Percentiles rank a stretch among this genome's conserved stretches.
Evolutionary conservation across 805 yeast genomes (phyloP).

Genomic region (Kluyveromyces dobzhanskii): DNA sequence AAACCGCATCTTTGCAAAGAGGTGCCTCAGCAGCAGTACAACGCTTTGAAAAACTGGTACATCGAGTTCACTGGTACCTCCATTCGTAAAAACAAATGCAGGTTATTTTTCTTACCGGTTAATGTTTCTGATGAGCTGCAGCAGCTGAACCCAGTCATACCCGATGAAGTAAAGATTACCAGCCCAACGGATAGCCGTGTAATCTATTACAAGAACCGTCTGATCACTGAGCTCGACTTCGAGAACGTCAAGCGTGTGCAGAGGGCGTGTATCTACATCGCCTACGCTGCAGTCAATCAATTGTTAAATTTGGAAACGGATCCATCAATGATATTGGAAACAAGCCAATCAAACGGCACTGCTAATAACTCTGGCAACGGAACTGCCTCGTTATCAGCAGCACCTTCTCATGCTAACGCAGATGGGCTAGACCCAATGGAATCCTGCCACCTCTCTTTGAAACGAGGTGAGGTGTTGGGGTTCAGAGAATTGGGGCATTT

Average conservation of each 20-base stretch:
- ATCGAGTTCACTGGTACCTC: constrained; percentile 21
- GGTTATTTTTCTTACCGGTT: constrained; percentile 17
- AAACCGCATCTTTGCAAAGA: constrained; percentile 20
- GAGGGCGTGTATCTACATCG: constrained; percentile 18
- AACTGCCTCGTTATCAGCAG: constrained; percentile 1
- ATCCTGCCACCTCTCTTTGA: constrained; percentile 20
- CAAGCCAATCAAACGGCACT: constrained; percentile 1
- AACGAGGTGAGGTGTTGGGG: constrained; percentile 73
- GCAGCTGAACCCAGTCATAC: constrained; percentile 18
- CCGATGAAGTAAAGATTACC: constrained; percentile 15
- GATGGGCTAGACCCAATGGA: constrained; percentile 8
- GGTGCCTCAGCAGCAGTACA: constrained; percentile 18
- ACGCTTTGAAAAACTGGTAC: constrained; percentile 14
- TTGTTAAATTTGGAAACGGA: constrained; percentile 18
- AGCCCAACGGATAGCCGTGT: constrained; percentile 13
- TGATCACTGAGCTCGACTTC: constrained; percentile 18
- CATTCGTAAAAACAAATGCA: constrained; percentile 17
- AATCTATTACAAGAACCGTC: constrained; percentile 18
- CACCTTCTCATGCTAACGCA: neutral
- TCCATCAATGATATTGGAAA: neutral
- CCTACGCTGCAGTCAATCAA: constrained; percentile 18
- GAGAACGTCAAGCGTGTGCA: constrained; percentile 20
- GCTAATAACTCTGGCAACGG: constrained; percentile 2
- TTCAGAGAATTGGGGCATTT: constrained; percentile 84
- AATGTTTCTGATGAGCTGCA: constrained; percentile 21